Evolutionary conservation across 225 moss, liverwort and hornwort species (phyloP), one percentile per base, ranked within the genome.

Genomic region (Pleurozium schreberi): DNA sequence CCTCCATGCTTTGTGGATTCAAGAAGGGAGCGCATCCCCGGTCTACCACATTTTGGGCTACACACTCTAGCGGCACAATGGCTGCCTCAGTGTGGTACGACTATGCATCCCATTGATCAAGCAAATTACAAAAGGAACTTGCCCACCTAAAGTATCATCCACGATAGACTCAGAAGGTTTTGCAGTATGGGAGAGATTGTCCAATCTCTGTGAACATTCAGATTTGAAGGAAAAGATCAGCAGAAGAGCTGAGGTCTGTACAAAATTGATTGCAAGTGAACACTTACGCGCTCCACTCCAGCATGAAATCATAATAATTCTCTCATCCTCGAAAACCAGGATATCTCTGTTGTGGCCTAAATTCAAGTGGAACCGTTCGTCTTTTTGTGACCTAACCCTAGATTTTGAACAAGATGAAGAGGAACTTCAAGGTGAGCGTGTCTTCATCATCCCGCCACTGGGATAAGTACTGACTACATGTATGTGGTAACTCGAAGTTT

Each of bases 181-280:
- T 16, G 43, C 69, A 65, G 64, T 62, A 64, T 40, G 49, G 58
- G 40, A 81, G 88, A 73, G 58, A 28, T 64, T 71, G 73, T 47
- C 52, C 14, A 67, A 77, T 65, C 36, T 27, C 77, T 68, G 78
- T 81, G 80, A 75, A 82, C 76, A 75, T 88, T 85, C 65, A 70
- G 86, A 83, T 77, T 77, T 62, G 43, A 59, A 90, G 82, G 87
- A 82, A 92, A 88, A 84, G 84, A 61, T 68, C 88, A 66, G 83
- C 53, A 80, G 73, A 42, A 58, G 63, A 76, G 70, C 81, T 88
- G 69, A 82, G 69, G 52, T 86, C 86, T 93, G 90, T 93, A 91
- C 91, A 91, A 91, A 93, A 93, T 88, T 91, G 91, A 90, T 90
- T 68, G 91, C 84, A 90, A 88, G 88, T 68, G 88, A 93, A 88